phyloP scores from a whole-genome alignment of 2,329 filamentous ascomycete genomes.

The Neofusicoccum umdonicola region DNA sequence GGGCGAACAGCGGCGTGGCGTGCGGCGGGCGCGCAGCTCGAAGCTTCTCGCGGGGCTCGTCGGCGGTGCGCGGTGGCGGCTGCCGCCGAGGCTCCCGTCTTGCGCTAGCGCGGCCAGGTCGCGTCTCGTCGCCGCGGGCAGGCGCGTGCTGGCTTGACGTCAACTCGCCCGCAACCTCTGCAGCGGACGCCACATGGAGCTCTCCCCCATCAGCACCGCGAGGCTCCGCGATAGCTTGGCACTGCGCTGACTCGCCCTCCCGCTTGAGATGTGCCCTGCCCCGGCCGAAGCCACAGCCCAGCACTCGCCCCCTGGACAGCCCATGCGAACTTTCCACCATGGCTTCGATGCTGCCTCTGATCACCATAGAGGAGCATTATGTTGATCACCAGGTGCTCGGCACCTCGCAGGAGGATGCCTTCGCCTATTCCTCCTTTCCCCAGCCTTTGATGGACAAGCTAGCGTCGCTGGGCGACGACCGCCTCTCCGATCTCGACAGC shows the following conservation, averaged over 20 bases:
- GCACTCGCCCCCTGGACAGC: constrained; percentile 7
- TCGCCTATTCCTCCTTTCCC: constrained; percentile 1
- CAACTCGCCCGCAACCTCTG: constrained; percentile 11
- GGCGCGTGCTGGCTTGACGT: constrained; percentile 11
- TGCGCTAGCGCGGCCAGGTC: not conserved
- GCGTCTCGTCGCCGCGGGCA: not conserved
- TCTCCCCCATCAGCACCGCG: constrained; percentile 1
- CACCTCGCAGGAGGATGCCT: constrained; percentile 10
- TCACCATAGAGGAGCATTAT: constrained; percentile 16
- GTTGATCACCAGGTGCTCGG: constrained; percentile 7
- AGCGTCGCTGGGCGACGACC: constrained; percentile 15
- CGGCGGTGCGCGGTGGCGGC: not conserved
- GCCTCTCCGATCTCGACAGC: constrained; percentile 12
- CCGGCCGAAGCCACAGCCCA: not conserved
- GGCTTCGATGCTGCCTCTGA: constrained; percentile 12
- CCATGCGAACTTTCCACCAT: not conserved
- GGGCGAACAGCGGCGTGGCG: not conserved
- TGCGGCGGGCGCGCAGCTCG: not conserved
- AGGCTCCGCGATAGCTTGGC: constrained; percentile 11
- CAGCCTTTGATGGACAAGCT: constrained; percentile 12
- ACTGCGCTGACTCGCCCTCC: constrained; percentile 7
- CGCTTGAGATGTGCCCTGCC: not conserved
- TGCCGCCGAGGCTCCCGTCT: not conserved
- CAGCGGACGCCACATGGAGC: constrained; percentile 12
- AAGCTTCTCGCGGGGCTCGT: not conserved